Conservation (phyloP, 495 filamentous ascomycete genomes). For the Annulohypoxylon moriforme region DNA sequence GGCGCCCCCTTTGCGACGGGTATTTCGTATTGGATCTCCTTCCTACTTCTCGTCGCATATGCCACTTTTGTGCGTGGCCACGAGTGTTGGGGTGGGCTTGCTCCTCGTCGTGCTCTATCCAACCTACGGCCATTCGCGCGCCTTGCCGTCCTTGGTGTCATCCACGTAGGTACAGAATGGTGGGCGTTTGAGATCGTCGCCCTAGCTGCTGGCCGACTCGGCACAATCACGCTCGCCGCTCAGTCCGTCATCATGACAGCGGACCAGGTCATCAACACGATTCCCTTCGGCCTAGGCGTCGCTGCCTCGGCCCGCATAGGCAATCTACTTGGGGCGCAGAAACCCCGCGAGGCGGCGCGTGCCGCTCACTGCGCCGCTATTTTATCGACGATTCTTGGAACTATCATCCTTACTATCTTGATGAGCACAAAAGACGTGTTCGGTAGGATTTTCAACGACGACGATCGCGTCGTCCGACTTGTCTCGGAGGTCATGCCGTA, state of each 20-base stretch:
- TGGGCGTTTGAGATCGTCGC: conserved; percentile 98
- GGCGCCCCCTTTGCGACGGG: conserved; percentile 87
- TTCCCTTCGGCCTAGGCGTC: conserved; percentile 91
- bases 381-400: conserved; percentile 76
- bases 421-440: conserved; percentile 81
- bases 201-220: conserved; percentile 83
- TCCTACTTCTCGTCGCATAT: conserved; percentile 81
- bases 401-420: conserved; percentile 74
- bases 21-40: conserved; percentile 88
- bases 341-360: conserved; percentile 73
- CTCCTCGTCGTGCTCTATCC: conserved; percentile 65
- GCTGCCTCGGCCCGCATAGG: conserved; percentile 84
- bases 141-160: conserved; percentile 78
- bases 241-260: conserved; percentile 96
- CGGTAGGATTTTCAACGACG: conserved; percentile 86
- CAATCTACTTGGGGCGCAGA: conserved; percentile 80
- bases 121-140: conserved; percentile 79
- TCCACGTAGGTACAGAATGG: conserved; percentile 96
- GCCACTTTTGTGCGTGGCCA: conserved; percentile 76
- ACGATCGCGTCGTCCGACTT: conserved; percentile 76
- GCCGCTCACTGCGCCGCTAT: conserved; percentile 83
- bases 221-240: conserved; percentile 84
- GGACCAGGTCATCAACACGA: conserved; percentile 91
- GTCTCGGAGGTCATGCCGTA: conserved; percentile 87
- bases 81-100: conserved; percentile 87